phyloP scores from a whole-genome alignment of 2,329 filamentous ascomycete species.

The Penicillium sp. region DNA sequence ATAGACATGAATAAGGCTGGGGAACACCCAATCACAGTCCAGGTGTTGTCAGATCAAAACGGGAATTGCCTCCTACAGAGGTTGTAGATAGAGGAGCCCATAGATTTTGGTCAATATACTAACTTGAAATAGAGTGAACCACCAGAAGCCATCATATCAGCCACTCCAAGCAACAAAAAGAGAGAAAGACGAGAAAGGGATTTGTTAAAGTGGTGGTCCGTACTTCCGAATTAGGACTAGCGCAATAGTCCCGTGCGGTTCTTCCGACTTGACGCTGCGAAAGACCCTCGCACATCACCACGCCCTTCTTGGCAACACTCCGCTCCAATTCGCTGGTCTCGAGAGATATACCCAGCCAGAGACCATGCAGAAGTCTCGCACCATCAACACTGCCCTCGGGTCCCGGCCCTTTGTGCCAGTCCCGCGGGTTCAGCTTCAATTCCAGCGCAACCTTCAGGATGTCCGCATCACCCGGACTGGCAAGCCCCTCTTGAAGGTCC shows the following conservation, averaged over 20 bases:
- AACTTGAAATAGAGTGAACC: not conserved
- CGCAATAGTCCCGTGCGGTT: constrained; percentile 31
- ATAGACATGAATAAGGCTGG: not conserved
- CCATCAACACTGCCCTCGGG: constrained; percentile 42
- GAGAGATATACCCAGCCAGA: constrained; percentile 30
- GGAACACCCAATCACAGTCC: constrained; percentile 19
- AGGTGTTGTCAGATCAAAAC: constrained; percentile 22
- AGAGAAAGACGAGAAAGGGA: not conserved
- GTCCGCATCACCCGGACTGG: constrained; percentile 91
- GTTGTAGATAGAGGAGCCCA: not conserved
- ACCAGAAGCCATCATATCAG: not conserved
- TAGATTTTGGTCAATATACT: not conserved
- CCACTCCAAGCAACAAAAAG: not conserved
- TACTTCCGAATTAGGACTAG: constrained; percentile 33
- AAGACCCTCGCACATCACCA: constrained; percentile 28
- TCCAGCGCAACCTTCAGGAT: constrained; percentile 63
- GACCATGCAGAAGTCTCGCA: constrained; percentile 48
- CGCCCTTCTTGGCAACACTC: constrained; percentile 23
- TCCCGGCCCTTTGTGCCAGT: constrained; percentile 37
- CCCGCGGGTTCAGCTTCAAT: constrained; percentile 39
- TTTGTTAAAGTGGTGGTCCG: constrained; percentile 5
- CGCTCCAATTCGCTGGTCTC: constrained; percentile 28
- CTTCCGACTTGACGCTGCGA: constrained; percentile 27
- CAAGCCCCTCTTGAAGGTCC: constrained; percentile 84
- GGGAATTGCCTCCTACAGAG: not conserved